These are phyloP conservation scores for Monilinia vaccinii-corymbosi DNA, from an alignment of 2,329 filamentous ascomycete species.

Conservation along the genomic window DNA sequence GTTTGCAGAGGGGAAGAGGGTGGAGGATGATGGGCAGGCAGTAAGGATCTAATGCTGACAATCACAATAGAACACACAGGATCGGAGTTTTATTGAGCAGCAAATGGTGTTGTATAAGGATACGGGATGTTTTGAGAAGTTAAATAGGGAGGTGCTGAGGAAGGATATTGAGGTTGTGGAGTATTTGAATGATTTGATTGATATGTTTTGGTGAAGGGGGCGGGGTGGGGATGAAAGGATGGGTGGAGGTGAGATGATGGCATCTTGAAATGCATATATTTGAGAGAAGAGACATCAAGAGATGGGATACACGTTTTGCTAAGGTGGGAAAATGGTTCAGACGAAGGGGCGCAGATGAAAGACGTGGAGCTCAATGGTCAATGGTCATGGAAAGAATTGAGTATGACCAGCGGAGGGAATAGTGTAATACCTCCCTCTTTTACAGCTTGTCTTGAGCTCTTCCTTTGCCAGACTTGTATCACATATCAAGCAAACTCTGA, in stretches of 20 bases:
- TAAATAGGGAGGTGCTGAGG: slow-evolving; percentile 27
- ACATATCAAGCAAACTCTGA: too few relatives aligned
- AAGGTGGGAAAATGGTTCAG: not conserved
- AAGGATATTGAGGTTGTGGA: slow-evolving; percentile 30
- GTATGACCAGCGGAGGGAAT: not conserved
- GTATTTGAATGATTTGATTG: slow-evolving; percentile 29
- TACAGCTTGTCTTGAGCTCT: too few relatives aligned
- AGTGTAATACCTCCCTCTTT: not conserved
- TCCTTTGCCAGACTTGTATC: too few relatives aligned
- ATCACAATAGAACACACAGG: slow-evolving; percentile 23
- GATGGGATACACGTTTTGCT: not conserved
- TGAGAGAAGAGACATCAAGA: not conserved
- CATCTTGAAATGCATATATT: not conserved
- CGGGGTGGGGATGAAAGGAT: not conserved
- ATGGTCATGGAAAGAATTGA: too few relatives aligned
- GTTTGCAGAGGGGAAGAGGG: not conserved
- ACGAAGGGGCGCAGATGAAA: not conserved
- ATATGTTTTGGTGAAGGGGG: slow-evolving; percentile 11
- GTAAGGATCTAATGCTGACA: not conserved
- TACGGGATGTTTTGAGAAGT: slow-evolving; percentile 25
- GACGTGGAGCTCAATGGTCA: not conserved
- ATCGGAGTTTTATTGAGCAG: slow-evolving; percentile 30
- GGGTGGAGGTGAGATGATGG: not conserved
- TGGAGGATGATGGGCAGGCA: not conserved
- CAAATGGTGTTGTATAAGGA: slow-evolving; percentile 23